Evolutionary conservation across 768 basidiomycete genomes (phyloP).

Genomic region (Suillus subaureus): DNA sequence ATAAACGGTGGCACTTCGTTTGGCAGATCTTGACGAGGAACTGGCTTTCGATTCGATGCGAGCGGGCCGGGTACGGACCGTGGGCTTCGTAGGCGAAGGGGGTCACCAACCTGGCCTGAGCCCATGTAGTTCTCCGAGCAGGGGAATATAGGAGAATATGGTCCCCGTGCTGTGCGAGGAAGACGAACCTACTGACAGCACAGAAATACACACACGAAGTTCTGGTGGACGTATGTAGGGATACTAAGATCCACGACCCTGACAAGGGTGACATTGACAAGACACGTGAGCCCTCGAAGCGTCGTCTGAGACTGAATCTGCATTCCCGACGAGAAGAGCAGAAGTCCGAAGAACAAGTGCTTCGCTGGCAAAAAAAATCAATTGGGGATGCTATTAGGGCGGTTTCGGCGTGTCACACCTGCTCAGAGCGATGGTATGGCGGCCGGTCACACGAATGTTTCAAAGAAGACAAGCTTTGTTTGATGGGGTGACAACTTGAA

Average conservation of each 20-base stretch:
- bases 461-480: background rate
- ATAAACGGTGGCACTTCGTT: slow-evolving; percentile 2
- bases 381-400: background rate
- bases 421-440: background rate
- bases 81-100: background rate
- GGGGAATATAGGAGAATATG: background rate
- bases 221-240: background rate
- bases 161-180: background rate
- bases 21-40: slow-evolving; percentile 3
- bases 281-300: slow-evolving; percentile 2
- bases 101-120: background rate
- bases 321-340: slow-evolving; percentile 4
- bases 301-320: background rate
- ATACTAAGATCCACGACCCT: background rate
- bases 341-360: background rate
- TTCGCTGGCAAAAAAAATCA: slow-evolving; percentile 5
- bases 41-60: background rate
- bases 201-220: background rate
- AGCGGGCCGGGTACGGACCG: background rate
- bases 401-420: background rate
- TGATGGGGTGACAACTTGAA: background rate
- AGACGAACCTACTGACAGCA: background rate
- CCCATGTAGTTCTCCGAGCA: background rate
- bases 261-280: background rate
- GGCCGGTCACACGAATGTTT: slow-evolving; percentile 2